Conservation (phyloP, 495 filamentous ascomycete species). For the Talaromyces adpressus region DNA sequence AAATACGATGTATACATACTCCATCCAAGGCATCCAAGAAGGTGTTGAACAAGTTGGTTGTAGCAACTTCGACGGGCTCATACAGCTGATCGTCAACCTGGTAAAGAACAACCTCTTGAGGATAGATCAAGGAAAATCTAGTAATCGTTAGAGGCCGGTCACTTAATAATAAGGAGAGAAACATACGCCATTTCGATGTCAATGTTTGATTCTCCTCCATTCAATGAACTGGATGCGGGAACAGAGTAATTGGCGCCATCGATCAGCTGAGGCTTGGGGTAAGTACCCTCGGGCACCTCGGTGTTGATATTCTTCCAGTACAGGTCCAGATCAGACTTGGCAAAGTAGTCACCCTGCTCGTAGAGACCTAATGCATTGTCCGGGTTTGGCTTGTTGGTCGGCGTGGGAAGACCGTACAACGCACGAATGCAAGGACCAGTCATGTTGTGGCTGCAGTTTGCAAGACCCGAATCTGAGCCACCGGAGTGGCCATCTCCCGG, state of each 20-base stretch:
- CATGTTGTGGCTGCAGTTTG: conserved; percentile 38
- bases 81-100: conserved; percentile 49
- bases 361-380: conserved; percentile 48
- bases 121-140: conserved; percentile 33
- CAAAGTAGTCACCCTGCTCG: conserved; percentile 42
- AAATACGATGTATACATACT: not conserved
- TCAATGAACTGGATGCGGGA: conserved; percentile 18
- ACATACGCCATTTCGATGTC: conserved; percentile 41
- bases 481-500: not conserved
- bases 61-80: conserved; percentile 26
- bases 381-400: conserved; percentile 17
- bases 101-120: conserved; percentile 49
- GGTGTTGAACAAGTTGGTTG: conserved; percentile 38
- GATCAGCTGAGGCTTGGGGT: conserved; percentile 34
- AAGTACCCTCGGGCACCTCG: conserved; percentile 33
- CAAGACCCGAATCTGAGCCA: conserved; percentile 8
- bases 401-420: conserved; percentile 42
- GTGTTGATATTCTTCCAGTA: conserved; percentile 46
- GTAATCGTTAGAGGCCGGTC: not conserved
- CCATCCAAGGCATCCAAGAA: conserved; percentile 55
- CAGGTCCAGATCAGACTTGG: conserved; percentile 49
- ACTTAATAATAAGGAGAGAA: not conserved
- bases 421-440: conserved; percentile 48
- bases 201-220: conserved; percentile 36
- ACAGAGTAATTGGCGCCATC: conserved; percentile 34